Evolutionary conservation across 306 rosid genomes (phyloP).

Genomic region (Ammopiptanthus mongolicus): DNA sequence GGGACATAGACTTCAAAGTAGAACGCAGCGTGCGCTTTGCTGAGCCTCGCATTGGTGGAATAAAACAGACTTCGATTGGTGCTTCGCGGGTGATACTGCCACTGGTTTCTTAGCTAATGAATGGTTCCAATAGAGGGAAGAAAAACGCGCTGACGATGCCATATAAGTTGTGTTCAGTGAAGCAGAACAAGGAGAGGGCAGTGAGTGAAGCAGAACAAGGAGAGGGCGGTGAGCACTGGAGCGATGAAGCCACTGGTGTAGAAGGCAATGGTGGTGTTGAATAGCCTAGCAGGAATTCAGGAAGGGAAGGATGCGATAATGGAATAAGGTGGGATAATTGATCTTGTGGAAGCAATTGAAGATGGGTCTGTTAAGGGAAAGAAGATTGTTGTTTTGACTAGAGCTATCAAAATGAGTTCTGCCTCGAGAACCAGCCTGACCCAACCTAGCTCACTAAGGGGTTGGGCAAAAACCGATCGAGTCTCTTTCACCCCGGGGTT

Average conservation of each 20-base stretch:
- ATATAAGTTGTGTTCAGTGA: constrained; percentile 77
- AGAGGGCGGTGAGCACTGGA: constrained; percentile 82
- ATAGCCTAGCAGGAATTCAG: constrained; percentile 61
- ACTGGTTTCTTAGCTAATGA: constrained; percentile 61
- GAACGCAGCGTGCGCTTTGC: constrained; percentile 90
- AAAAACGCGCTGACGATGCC: constrained; percentile 83
- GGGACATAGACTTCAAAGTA: constrained; percentile 90
- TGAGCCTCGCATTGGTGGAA: constrained; percentile 76
- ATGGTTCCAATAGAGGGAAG: constrained; percentile 74
- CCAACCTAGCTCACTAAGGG: no score
- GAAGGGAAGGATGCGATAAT: constrained; percentile 80
- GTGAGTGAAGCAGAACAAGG: constrained; percentile 79
- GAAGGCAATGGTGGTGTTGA: constrained; percentile 95
- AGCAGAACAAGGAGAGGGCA: no score
- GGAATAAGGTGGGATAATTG: constrained; percentile 80
- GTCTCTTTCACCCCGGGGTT: no score
- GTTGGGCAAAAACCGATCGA: no score
- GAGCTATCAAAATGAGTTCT: no score
- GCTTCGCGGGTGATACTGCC: constrained; percentile 89
- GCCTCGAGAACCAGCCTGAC: no score
- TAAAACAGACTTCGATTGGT: constrained; percentile 82
- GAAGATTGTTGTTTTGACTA: constrained; percentile 78
- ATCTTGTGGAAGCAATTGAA: constrained; percentile 82
- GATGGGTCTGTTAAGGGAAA: constrained; percentile 89
- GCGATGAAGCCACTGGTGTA: constrained; percentile 87